Base-by-base conservation (phyloP, 2,329 filamentous ascomycete species). In the Ascochyta koolunga region DNA sequence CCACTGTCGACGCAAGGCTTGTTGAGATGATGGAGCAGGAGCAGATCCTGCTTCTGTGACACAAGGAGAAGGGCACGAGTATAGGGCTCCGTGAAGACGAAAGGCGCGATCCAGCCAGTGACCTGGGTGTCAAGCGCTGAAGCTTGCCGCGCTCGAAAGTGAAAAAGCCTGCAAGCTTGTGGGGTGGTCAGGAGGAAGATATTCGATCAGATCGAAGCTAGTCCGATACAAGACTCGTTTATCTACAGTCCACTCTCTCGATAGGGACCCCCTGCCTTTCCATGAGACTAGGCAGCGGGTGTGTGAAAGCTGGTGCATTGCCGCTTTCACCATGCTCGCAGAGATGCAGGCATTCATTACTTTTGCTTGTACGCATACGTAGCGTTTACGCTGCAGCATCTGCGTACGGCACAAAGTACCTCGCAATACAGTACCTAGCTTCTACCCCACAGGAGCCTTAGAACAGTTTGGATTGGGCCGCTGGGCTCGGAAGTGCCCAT, bases 141-240 rank as follows among this genome's bases (percentile, higher is more conserved):
- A 25, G 6, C 10, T 24, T 22, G 18, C 16, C 18, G 38, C 19
- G 13, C 16, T 45, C 45, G 13, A 44, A 37, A 36, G 35, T 49
- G 45, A 45, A 49, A 49, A 54, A 55, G 45, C 52, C 40, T 45
- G 52, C 52, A 45, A 46, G 45, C 44, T 44, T 49, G 50, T 36
- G 45, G 35, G 40, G 32, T 50, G 31, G 29, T 41, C 18, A 36
- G 41, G 19, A 38, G 42, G 43, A 37, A 39, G 24, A 29, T 13
- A 13, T 49, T 45, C 44, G 44, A 52, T 49, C 43, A 39, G 43
- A 56, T 56, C 54, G 49, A 29, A 42, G 49, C 54, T 56, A 56
- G 45, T 44, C 39, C 33, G 16, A 52, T 51, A 27, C 21, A 32
- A 29, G 16, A 10, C 49, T 56, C 54, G 54, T 40, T 25, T 56